Percentiles rank a stretch among this genome's conserved stretches.
Evolutionary conservation across 306 rosid genomes (phyloP).

Genomic region (Dryas drummondii): DNA sequence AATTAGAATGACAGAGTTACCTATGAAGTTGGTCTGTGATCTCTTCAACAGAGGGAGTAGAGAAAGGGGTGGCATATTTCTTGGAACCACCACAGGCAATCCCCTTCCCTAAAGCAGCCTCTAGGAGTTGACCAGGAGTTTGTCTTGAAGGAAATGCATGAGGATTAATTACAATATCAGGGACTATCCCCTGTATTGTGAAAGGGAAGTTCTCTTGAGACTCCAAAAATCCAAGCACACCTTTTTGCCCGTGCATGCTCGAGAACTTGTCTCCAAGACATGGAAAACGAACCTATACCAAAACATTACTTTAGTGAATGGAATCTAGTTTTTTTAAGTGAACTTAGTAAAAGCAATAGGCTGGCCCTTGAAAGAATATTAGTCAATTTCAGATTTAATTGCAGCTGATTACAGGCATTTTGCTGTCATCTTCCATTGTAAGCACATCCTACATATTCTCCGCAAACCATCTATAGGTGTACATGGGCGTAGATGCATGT

Average conservation of each 20-base stretch:
- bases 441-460: not conserved
- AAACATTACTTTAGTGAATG: slow-evolving; percentile 5
- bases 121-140: slow-evolving; percentile 97
- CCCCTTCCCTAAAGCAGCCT: slow-evolving; percentile 96
- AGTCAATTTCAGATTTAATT: not conserved
- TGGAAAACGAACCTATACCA: slow-evolving; percentile 81
- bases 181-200: slow-evolving; percentile 89
- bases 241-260: slow-evolving; percentile 99
- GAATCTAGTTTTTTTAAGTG: not conserved
- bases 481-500: not conserved
- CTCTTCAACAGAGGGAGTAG: slow-evolving; percentile 76
- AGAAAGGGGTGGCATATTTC: slow-evolving; percentile 85
- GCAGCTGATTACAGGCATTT: not conserved
- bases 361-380: not conserved
- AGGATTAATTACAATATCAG: slow-evolving; percentile 93
- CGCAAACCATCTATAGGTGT: not conserved
- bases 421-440: slow-evolving; percentile 2
- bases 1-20: slow-evolving; percentile 28
- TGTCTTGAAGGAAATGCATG: slow-evolving; percentile 98
- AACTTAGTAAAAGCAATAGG: not conserved
- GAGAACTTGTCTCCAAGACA: slow-evolving; percentile 97
- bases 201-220: slow-evolving; percentile 93
- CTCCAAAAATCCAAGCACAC: slow-evolving; percentile 91
- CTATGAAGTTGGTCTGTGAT: slow-evolving; percentile 90
- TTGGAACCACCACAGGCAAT: slow-evolving; percentile 66